phyloP scores from a whole-genome alignment of 805 yeast genomes.

The Kazachstania africana region DNA sequence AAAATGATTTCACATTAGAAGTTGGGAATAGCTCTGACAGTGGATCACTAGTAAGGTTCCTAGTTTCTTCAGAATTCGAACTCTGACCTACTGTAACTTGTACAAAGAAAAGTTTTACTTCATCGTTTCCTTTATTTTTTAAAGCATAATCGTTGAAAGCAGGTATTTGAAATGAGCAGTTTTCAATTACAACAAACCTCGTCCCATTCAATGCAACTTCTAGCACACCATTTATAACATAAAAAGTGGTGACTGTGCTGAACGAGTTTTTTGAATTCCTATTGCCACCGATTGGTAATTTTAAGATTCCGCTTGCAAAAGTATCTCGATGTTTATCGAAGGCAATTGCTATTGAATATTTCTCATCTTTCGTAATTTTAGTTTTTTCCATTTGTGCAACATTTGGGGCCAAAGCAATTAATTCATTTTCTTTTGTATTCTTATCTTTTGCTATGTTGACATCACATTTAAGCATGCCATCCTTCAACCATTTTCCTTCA shows the following conservation, averaged over 20 bases:
- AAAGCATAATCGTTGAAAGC: conserved; percentile 63
- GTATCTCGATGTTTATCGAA: conserved; percentile 52
- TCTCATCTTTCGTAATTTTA: conserved; percentile 34
- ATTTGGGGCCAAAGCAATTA: conserved; percentile 55
- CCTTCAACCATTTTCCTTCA: conserved; percentile 19
- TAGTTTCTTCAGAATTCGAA: not conserved
- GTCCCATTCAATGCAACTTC: conserved; percentile 54
- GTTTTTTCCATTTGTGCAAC: conserved; percentile 35
- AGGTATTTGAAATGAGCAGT: conserved; percentile 77
- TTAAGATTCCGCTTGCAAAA: conserved; percentile 64
- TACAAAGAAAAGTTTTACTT: conserved; percentile 62
- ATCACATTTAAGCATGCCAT: conserved; percentile 18
- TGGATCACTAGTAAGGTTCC: no score
- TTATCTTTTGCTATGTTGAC: conserved; percentile 22
- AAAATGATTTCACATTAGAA: no score
- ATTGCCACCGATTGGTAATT: conserved; percentile 53
- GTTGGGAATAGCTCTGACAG: no score
- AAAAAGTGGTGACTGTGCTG: conserved; percentile 61
- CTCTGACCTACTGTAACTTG: conserved; percentile 39
- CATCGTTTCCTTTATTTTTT: conserved; percentile 44
- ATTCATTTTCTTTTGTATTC: conserved; percentile 5
- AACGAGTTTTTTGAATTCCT: conserved; percentile 43
- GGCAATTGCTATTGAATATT: conserved; percentile 50
- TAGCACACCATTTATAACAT: conserved; percentile 57
- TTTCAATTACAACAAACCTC: conserved; percentile 49